These are phyloP conservation scores for Lolium perenne DNA, from an alignment of 176 grass and related monocot species.

Conservation along the genomic window DNA sequence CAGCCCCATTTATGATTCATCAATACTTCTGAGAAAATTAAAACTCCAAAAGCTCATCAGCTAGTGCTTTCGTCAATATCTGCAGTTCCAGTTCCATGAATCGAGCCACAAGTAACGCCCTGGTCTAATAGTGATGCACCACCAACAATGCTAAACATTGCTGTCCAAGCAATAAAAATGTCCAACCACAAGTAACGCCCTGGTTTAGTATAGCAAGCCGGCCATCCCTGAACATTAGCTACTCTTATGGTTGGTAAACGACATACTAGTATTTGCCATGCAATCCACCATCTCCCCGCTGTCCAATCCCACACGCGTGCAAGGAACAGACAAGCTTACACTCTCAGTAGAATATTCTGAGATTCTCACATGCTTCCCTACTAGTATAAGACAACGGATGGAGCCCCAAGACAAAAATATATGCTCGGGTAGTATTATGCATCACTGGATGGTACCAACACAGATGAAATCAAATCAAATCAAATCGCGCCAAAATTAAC, in stretches of 20 bases:
- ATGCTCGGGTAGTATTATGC: background rate
- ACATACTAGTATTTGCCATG: background rate
- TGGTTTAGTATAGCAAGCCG: background rate
- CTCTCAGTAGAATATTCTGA: background rate
- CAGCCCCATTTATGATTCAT: background rate
- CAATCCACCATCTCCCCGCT: constrained; percentile 10
- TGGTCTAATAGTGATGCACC: background rate
- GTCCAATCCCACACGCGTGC: background rate
- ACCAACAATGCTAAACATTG: background rate
- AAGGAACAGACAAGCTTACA: constrained; percentile 21
- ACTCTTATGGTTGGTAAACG: background rate
- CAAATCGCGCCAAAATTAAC: constrained; percentile 39
- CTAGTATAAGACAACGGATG: constrained; percentile 34
- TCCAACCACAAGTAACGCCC: background rate
- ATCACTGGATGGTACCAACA: constrained; percentile 33
- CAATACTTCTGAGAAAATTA: constrained; percentile 1
- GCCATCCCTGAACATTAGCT: background rate
- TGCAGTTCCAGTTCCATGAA: constrained; percentile 12
- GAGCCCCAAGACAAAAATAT: background rate
- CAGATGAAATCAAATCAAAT: background rate
- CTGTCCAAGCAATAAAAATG: background rate
- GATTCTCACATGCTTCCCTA: background rate
- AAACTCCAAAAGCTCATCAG: constrained; percentile 2
- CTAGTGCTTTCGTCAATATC: background rate
- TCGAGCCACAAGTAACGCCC: background rate